A percentile compares a stretch with the other conserved stretches of the same genome.
Evolutionary conservation across 495 filamentous ascomycete genomes (phyloP).

Genomic region (Chaetomium cochliodes): DNA sequence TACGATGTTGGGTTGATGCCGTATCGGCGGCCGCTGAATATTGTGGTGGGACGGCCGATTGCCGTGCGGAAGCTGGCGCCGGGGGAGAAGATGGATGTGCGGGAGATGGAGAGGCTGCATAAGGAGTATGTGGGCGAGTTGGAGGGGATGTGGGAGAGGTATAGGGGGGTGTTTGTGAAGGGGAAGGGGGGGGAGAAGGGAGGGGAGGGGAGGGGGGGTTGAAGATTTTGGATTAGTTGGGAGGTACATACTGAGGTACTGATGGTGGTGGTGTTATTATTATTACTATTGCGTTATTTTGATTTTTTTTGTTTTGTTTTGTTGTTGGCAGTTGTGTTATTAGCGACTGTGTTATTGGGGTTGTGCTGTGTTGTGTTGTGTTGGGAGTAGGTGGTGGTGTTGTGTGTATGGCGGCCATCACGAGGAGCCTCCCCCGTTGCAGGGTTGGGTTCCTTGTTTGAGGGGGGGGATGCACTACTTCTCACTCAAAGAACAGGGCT

Average conservation of each 20-base stretch:
- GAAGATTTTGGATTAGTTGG: constrained; percentile 66
- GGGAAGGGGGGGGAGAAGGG: constrained; percentile 61
- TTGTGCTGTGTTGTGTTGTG: no score
- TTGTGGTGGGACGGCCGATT: constrained; percentile 83
- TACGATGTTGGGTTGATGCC: constrained; percentile 97
- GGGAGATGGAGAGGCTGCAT: constrained; percentile 80
- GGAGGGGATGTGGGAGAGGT: constrained; percentile 77
- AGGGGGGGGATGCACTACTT: no score
- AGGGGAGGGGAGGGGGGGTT: constrained; percentile 65
- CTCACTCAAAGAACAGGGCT: no score
- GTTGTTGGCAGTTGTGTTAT: no score
- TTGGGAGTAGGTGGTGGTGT: no score
- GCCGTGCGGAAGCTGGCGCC: constrained; percentile 49
- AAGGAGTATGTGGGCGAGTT: constrained; percentile 74
- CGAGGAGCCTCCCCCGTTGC: no score
- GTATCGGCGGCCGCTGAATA: constrained; percentile 80
- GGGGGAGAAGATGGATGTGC: constrained; percentile 54
- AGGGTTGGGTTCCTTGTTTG: no score
- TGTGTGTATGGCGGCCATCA: no score
- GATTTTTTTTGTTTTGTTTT: no score
- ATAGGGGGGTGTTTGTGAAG: constrained; percentile 78
- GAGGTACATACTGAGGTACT: no score
- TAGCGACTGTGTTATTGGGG: no score
- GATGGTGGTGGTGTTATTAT: neutral
- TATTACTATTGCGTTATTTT: neutral